phyloP scores from a whole-genome alignment of 1,284 basidiomycete genomes.

The Singerocomus inundabilis region DNA sequence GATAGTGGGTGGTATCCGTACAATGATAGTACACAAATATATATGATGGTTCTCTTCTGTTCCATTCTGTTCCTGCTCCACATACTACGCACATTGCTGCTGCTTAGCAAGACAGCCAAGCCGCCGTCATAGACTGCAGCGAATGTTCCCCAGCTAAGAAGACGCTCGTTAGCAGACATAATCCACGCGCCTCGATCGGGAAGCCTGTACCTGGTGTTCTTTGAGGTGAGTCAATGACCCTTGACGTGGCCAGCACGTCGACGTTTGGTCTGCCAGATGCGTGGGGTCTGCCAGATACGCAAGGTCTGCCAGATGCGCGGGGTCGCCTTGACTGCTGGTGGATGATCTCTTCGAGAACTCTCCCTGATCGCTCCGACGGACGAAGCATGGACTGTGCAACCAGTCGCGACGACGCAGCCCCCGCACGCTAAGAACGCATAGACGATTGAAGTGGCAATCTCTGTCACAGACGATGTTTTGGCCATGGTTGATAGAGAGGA shows the following conservation, averaged over 20 bases:
- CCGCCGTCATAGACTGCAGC: background rate
- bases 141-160: background rate
- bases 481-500: background rate
- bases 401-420: constrained; percentile 6
- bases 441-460: background rate
- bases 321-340: background rate
- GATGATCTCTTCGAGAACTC: too few species aligned
- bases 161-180: background rate
- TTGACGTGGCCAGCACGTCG: background rate
- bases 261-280: background rate
- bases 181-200: background rate
- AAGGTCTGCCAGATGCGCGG: background rate
- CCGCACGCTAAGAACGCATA: constrained; percentile 9
- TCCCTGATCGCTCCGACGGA: background rate
- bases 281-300: too few species aligned
- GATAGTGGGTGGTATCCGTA: too few species aligned
- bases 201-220: background rate
- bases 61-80: background rate
- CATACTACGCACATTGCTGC: background rate
- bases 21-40: too few species aligned
- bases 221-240: background rate
- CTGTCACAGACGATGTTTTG: background rate
- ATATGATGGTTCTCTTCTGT: background rate
- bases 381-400: background rate
- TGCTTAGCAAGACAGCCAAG: background rate